Conservation (phyloP, 2,329 filamentous ascomycete species). For the Cordyceps tenuipes region DNA sequence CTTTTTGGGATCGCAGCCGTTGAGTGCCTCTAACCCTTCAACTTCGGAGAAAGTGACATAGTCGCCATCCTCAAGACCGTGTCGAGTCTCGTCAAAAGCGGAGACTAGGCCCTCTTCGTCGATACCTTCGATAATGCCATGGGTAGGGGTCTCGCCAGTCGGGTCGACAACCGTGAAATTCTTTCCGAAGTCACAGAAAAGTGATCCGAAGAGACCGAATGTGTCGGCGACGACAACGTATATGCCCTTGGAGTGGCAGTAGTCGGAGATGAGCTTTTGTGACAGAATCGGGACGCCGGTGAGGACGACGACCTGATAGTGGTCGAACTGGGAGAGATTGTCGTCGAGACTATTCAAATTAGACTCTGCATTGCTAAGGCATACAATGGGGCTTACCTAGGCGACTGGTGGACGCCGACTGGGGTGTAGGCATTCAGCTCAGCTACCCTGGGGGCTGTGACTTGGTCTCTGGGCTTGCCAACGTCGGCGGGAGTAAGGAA, state of each 20-base stretch:
- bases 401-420: conserved; percentile 63
- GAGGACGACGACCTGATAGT: conserved; percentile 87
- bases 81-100: conserved; percentile 85
- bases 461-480: conserved; percentile 80
- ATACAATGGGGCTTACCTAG: conserved; percentile 31
- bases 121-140: conserved; percentile 83
- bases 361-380: not conserved
- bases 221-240: conserved; percentile 83
- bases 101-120: conserved; percentile 87
- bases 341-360: conserved; percentile 52
- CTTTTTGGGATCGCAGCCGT: conserved; percentile 76
- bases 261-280: conserved; percentile 80
- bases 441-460: conserved; percentile 80
- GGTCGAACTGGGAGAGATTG: conserved; percentile 73
- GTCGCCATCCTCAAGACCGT: conserved; percentile 93
- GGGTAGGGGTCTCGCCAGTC: conserved; percentile 80
- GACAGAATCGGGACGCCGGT: conserved; percentile 74
- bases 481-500: conserved; percentile 85
- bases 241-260: conserved; percentile 89
- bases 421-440: conserved; percentile 97
- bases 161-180: conserved; percentile 86
- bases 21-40: conserved; percentile 84
- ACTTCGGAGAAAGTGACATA: conserved; percentile 92
- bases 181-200: conserved; percentile 96
- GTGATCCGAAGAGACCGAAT: conserved; percentile 86